Evolutionary conservation across 768 basidiomycete genomes (phyloP).

Genomic region (Rhodocollybia butyracea): DNA sequence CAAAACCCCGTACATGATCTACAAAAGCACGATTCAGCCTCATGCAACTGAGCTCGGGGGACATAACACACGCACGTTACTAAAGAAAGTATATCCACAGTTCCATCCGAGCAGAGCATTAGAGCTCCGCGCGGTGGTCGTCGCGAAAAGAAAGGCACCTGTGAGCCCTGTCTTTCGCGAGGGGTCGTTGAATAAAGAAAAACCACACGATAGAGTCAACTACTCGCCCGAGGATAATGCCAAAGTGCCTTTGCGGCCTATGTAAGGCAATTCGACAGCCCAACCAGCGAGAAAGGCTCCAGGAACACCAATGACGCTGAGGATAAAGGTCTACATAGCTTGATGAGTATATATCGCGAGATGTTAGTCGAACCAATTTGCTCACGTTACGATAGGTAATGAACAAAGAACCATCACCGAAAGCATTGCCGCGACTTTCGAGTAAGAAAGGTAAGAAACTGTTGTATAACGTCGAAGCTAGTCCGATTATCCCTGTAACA

Average conservation of each 20-base stretch:
- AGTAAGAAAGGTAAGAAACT: slow-evolving; percentile 34
- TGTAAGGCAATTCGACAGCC: slow-evolving; percentile 58
- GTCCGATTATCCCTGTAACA: slow-evolving; percentile 62
- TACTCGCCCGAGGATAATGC: slow-evolving; percentile 59
- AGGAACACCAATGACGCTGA: slow-evolving; percentile 66
- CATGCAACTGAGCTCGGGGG: neutral
- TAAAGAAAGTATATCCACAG: slow-evolving; percentile 67
- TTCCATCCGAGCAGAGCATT: slow-evolving; percentile 76
- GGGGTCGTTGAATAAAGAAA: slow-evolving; percentile 41
- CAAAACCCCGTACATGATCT: slow-evolving; percentile 76
- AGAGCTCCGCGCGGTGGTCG: slow-evolving; percentile 70
- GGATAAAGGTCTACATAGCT: slow-evolving; percentile 58
- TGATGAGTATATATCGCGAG: neutral
- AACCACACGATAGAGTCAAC: slow-evolving; percentile 8
- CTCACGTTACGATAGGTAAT: slow-evolving; percentile 72
- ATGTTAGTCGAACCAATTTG: too few species aligned
- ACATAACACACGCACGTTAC: slow-evolving; percentile 41
- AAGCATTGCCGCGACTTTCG: slow-evolving; percentile 59
- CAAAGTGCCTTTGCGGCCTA: slow-evolving; percentile 69
- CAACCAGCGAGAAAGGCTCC: slow-evolving; percentile 71
- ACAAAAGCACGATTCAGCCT: neutral
- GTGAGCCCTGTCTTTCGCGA: slow-evolving; percentile 58
- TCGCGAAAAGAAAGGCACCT: slow-evolving; percentile 70
- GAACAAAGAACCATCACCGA: slow-evolving; percentile 66
- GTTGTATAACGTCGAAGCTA: slow-evolving; percentile 71